A percentile compares a stretch with the other conserved stretches of the same genome.
Evolutionary conservation across 805 yeast species (phyloP).

Genomic region (Kodamaea neixiangensis): DNA sequence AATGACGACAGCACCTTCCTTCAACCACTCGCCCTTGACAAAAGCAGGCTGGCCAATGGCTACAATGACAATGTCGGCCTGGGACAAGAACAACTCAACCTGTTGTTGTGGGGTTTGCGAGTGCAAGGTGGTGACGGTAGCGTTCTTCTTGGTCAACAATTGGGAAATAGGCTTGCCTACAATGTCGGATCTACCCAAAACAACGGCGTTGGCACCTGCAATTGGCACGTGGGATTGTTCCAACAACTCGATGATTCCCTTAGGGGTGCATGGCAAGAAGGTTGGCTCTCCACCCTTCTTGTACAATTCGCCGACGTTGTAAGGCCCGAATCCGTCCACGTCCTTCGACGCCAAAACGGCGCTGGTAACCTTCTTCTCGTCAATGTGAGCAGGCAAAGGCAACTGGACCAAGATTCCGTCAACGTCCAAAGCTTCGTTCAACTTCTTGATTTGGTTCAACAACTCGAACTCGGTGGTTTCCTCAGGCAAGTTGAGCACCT

Average conservation of each 20-base stretch:
- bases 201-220: conserved; percentile 75
- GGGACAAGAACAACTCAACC: conserved; percentile 46
- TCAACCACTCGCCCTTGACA: conserved; percentile 76
- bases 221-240: conserved; percentile 56
- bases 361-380: conserved; percentile 67
- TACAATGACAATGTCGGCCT: conserved; percentile 76
- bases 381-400: conserved; percentile 71
- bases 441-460: conserved; percentile 50
- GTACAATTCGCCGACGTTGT: conserved; percentile 74
- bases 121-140: conserved; percentile 77
- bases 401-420: conserved; percentile 78
- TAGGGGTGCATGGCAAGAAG: conserved; percentile 82
- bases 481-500: conserved; percentile 59
- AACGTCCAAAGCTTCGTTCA: conserved; percentile 60
- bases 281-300: conserved; percentile 71
- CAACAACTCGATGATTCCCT: conserved; percentile 71
- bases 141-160: conserved; percentile 66
- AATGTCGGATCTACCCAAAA: conserved; percentile 81
- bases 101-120: conserved; percentile 59
- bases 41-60: conserved; percentile 75
- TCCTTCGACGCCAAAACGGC: conserved; percentile 69
- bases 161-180: conserved; percentile 82
- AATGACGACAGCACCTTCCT: conserved; percentile 65
- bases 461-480: conserved; percentile 56
- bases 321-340: conserved; percentile 82